Percentiles rank a stretch among this genome's conserved stretches.
Conservation (phyloP, 169 alveolate species). For the Perkinsus olseni region DNA sequence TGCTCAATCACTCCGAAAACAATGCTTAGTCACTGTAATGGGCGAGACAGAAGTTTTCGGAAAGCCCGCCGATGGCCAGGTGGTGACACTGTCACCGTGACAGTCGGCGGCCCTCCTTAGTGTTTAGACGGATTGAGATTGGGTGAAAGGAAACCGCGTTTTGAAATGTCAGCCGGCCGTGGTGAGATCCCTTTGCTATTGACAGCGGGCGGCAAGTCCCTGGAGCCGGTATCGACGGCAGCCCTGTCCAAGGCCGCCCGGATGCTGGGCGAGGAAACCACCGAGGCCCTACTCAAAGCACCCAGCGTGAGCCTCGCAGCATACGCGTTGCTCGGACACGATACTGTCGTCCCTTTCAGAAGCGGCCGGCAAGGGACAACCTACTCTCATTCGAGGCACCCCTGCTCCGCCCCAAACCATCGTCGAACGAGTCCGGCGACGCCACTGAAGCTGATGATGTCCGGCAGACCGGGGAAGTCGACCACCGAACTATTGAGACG, state of each 20-base stretch:
- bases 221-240: background rate
- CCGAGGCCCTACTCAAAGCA: background rate
- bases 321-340: background rate
- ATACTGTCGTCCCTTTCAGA: background rate
- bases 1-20: too few species aligned
- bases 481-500: background rate
- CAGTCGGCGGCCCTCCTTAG: too few species aligned
- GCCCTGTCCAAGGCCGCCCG: background rate
- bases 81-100: too few species aligned
- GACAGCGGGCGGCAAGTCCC: background rate
- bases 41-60: too few species aligned
- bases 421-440: background rate
- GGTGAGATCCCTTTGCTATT: background rate
- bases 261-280: background rate
- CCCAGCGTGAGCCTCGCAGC: background rate
- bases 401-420: background rate
- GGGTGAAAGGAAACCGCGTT: too few species aligned
- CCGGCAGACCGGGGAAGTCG: background rate
- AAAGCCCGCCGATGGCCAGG: too few species aligned
- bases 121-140: too few species aligned
- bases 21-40: too few species aligned
- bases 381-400: background rate
- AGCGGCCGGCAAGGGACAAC: background rate
- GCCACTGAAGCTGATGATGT: background rate
- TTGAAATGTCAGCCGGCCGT: background rate